A percentile compares a stretch with the other conserved stretches of the same genome.
Evolutionary conservation across 2,329 filamentous ascomycete species (phyloP).

Genomic region (Hawksworthiomyces lignivorus): DNA sequence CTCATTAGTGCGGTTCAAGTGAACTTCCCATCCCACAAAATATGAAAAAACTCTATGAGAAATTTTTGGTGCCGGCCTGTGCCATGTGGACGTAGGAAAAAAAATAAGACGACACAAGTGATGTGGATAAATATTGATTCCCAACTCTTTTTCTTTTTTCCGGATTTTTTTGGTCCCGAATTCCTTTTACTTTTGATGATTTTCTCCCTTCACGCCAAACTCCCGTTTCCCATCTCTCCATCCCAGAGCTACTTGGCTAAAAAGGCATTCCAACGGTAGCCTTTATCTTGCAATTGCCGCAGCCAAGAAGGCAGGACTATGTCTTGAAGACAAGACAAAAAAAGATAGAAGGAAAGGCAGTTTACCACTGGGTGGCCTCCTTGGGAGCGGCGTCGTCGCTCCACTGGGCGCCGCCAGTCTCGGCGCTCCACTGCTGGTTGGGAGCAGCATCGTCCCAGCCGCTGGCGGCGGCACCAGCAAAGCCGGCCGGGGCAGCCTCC

Average conservation of each 20-base stretch:
- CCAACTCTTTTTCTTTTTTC: slow-evolving; percentile 5
- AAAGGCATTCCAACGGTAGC: too few relatives aligned
- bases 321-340: neutral
- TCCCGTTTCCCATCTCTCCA: slow-evolving; percentile 1
- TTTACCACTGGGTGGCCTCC: slow-evolving; percentile 46
- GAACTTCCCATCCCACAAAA: slow-evolving; percentile 27
- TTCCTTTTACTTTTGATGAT: slow-evolving; percentile 4
- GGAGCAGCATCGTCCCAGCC: slow-evolving; percentile 53
- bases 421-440: slow-evolving; percentile 62
- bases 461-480: slow-evolving; percentile 50
- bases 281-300: too few relatives aligned
- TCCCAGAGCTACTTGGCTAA: too few relatives aligned
- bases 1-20: slow-evolving; percentile 82
- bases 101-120: neutral
- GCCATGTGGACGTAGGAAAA: too few relatives aligned
- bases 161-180: slow-evolving; percentile 2
- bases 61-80: slow-evolving; percentile 10
- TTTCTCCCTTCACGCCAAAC: slow-evolving; percentile 9
- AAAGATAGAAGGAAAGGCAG: neutral
- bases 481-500: slow-evolving; percentile 71
- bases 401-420: slow-evolving; percentile 49
- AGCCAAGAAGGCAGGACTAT: too few relatives aligned
- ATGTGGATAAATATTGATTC: neutral
- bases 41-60: slow-evolving; percentile 1
- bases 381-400: slow-evolving; percentile 36